Evolutionary conservation across 495 filamentous ascomycete species (phyloP), one percentile per base, ranked within the genome.

Genomic region (Aspergillus indologenus): DNA sequence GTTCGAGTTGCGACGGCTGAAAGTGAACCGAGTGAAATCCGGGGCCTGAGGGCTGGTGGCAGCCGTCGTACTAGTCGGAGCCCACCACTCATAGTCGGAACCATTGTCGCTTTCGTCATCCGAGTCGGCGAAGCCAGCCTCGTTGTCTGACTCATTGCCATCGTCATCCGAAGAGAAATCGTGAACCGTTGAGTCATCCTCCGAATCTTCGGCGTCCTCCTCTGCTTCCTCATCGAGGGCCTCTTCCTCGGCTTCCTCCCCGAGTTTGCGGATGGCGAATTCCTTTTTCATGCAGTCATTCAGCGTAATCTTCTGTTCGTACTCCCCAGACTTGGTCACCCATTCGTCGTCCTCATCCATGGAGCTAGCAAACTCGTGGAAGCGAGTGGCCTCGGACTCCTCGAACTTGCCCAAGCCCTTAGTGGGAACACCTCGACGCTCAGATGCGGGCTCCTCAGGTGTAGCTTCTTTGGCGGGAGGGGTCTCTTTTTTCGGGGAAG

Each of bases 101-200:
- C 80, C 81, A 57, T 72, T 85, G 66, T 92, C 90, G 58, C 90
- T 90, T 44, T 91, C 34, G 34, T 40, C 89, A 60, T 96, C 92
- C 0, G 90, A 93, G 14, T 88, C 89, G 45, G 91, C 93, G 67
- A 97, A 96, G 2, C 94, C 94, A 61, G 86, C 85, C 74, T 98
- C 94, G 65, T 96, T 91, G 69, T 98, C 93, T n/a, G 92, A 94
- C 63, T 96, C 90, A 63, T 93, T 92, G 12, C 90, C 90, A 67
- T 87, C 64, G 42, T 63, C 89, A 40, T 82, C 79, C 5, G 78
- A 80, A 46, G 73, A 77, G 58, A 83, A 83, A 53, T 89, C 86
- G 58, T 87, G 85, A 45, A 88, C 83, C 20, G 74, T 78, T 50
- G 87, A 90, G 12, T 75, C 81, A 62, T 86, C 85, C 26, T 84